These are phyloP conservation scores for Penicillium sp. DNA, from an alignment of 2,329 filamentous ascomycete species.

Conservation along the genomic window DNA sequence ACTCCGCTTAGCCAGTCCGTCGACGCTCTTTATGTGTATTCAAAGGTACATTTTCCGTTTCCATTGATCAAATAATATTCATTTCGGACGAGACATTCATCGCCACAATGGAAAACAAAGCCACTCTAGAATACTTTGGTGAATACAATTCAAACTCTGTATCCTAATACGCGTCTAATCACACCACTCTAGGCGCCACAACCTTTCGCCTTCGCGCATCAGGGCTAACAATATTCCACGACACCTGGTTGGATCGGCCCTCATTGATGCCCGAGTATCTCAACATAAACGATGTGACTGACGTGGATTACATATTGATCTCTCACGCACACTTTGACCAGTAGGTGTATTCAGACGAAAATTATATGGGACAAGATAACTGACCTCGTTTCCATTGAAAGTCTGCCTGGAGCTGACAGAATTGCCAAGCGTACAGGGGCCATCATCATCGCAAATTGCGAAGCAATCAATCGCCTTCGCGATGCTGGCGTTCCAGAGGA, in stretches of 20 bases:
- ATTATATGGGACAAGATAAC: neutral
- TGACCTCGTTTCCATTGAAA: neutral
- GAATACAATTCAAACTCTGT: neutral
- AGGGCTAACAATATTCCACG: neutral
- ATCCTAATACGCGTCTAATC: neutral
- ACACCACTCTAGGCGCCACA: neutral
- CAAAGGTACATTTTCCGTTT: neutral
- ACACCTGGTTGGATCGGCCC: neutral
- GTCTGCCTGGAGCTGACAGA: neutral
- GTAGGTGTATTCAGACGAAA: neutral
- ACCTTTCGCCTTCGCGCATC: neutral
- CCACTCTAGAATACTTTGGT: neutral
- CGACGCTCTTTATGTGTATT: neutral
- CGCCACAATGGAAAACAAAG: constrained; percentile 35
- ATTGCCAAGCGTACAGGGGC: neutral
- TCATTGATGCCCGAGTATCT: neutral
- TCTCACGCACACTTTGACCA: neutral
- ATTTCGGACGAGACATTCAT: constrained; percentile 52
- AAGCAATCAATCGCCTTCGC: neutral
- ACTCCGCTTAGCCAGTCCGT: neutral
- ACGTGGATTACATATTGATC: neutral
- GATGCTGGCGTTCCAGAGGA: neutral
- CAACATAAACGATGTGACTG: neutral
- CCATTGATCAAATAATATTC: neutral
- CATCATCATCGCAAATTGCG: neutral